Base-by-base conservation (phyloP, 2,329 filamentous ascomycete genomes). In the Hypoxylon sp. region DNA sequence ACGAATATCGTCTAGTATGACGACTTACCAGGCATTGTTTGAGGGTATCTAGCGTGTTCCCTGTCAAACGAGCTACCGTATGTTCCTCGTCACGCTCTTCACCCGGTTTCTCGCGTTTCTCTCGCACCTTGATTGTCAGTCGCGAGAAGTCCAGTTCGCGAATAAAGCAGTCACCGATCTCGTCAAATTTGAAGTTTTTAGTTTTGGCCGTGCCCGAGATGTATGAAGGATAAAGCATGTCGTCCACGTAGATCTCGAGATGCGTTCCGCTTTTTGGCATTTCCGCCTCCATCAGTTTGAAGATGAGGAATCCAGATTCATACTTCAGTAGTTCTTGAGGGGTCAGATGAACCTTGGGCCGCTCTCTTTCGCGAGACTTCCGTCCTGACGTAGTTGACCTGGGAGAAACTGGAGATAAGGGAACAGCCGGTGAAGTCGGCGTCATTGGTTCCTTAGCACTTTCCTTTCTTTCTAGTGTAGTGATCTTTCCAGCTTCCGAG, bases 141-240 rank as follows among this genome's bases (percentile, higher is more conserved):
- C 91, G 92, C 2, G 96, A 99, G 73, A 97, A 94, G 70, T 99
- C 96, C n/a, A 99, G 85, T 78, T 99, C 96, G 67, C 96, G 93
- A 65, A 99, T 92, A 80, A 99, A 94, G 57, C 94, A 96, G 79
- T 99, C 96, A 51, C 95, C 94, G 74, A 94, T 94, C 80, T 99
- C 96, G 72, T 96, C 92, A 78, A 98, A 93, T 55, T 88, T 91
- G 75, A 90, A 87, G 9, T 85, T 82, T 72, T 85, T 90, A 41
- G 84, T 86, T 74, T 88, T 90, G 30, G 94, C 90, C 69, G 89
- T 93, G 0, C 91, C 89, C 9, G 94, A 96, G 1, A 88, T 85
- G 77, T 97, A 98, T 0, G 94, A 91, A 0, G 96, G 91, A 81
- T 96, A 98, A 30, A 93, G 88, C 87, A 96, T 94, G 77, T 99